Evolutionary conservation across 495 filamentous ascomycete species (phyloP), one percentile per base, ranked within the genome.

Genomic region (Clohesyomyces aquaticus): DNA sequence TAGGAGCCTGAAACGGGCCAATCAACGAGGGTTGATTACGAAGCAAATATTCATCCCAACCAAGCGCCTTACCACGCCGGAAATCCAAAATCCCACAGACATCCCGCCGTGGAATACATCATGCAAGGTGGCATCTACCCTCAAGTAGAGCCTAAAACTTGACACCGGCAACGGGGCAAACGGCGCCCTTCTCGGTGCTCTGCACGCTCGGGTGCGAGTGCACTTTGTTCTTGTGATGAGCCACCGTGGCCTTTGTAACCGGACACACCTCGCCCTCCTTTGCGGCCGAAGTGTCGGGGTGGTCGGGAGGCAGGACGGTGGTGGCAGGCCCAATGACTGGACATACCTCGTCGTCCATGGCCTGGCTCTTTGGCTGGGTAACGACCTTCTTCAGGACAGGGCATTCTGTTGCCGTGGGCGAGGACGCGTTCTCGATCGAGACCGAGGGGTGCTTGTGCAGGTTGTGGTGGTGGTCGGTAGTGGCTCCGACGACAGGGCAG

Each of bases 271-370:
- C 65, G n/a, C 59, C 65, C 45, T 62, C 58, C 53, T 57, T 59
- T 32, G 58, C 59, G 9, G 29, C 28, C 12, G 48, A 23, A 3
- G 50, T 60, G 25, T 53, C 47, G 14, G 65, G 65, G 27, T 67
- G 65, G 29, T 62, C 52, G 9, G 65, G 65, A 4, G 65, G 65
- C n/a, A 67, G 65, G 4, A 67, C 51, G 0, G 65, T 67, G 2
- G 65, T 67, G 8, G 65, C 65, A 32, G 65, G 51, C 8, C 65
- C 65, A 19, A 67, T 51, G 22, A 67, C 65, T n/a, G 65, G 65
- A 48, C 65, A 67, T 0, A 67, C 47, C 12, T 67, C 53, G 28
- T 67, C 65, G 54, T 67, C 65, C 65, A 67, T 67, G 46, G 42
- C 58, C 35, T 63, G 14, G 45, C 43, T 53, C 53, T 67, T 63